Evolutionary conservation across 495 filamentous ascomycete species (phyloP).

Genomic region (Parathielavia hyrcaniae): DNA sequence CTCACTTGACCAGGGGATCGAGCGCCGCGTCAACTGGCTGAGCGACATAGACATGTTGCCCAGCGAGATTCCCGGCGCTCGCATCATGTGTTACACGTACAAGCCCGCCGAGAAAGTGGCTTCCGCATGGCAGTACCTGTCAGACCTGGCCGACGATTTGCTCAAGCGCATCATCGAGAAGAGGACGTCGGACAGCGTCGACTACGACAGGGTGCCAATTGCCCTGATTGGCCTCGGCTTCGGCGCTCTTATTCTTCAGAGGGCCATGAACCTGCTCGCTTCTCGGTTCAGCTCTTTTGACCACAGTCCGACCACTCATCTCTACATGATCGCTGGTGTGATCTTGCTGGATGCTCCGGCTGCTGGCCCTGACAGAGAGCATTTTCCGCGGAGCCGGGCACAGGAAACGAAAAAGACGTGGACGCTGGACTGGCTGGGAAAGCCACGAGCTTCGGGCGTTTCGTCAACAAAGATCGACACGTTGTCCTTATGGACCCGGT

Average conservation of each 20-base stretch:
- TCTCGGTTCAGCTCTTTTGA: background rate
- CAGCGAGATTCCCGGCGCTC: constrained; percentile 10
- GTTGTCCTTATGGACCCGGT: constrained; percentile 9
- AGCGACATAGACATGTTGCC: constrained; percentile 19
- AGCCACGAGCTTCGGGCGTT: background rate
- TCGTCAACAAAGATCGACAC: constrained; percentile 16
- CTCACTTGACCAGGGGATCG: constrained; percentile 10
- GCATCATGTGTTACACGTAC: constrained; percentile 22
- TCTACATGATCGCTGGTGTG: constrained; percentile 8
- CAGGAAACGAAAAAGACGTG: constrained; percentile 18
- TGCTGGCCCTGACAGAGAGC: background rate
- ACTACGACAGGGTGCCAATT: constrained; percentile 15
- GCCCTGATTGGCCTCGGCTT: constrained; percentile 16
- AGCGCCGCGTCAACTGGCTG: constrained; percentile 20
- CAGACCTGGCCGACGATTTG: constrained; percentile 10
- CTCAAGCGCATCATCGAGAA: constrained; percentile 6
- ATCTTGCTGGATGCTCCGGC: constrained; percentile 17
- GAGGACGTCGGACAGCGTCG: constrained; percentile 10
- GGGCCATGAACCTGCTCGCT: constrained; percentile 3
- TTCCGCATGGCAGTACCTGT: constrained; percentile 13
- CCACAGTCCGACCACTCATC: background rate
- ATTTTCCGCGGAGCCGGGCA: constrained; percentile 15
- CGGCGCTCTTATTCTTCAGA: constrained; percentile 14
- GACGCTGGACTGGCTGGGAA: constrained; percentile 19
- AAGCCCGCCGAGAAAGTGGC: constrained; percentile 11